A percentile compares a stretch with the other conserved stretches of the same genome.
These are phyloP conservation scores for Apophysomyces elegans DNA, from an alignment of 371 early-diverging fungal species.

Conservation along the genomic window DNA sequence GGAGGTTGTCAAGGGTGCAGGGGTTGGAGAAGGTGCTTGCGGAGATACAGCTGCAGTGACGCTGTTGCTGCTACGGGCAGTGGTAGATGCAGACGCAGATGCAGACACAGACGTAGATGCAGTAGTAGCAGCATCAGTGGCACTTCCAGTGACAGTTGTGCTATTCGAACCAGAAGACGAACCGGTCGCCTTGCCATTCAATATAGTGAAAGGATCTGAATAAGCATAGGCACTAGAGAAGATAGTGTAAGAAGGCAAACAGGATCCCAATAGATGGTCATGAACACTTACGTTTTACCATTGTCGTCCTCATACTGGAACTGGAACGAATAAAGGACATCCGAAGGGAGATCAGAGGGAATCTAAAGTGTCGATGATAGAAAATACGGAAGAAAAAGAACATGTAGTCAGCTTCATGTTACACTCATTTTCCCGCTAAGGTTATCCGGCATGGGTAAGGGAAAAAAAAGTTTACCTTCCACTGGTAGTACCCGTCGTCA, in stretches of 20 bases:
- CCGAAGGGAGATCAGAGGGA: constrained; percentile 15
- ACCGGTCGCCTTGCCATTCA: constrained; percentile 6
- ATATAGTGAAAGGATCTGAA: constrained; percentile 15
- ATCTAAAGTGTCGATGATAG: constrained; percentile 9
- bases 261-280: background rate
- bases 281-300: constrained; percentile 15
- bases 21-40: background rate
- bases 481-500: constrained; percentile 13
- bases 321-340: constrained; percentile 17
- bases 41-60: background rate
- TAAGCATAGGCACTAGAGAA: constrained; percentile 13
- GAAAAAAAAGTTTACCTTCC: constrained; percentile 17
- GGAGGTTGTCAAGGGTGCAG: background rate
- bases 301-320: constrained; percentile 14
- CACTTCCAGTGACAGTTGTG: too few species aligned
- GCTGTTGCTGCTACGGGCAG: background rate
- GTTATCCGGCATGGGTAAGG: background rate
- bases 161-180: background rate
- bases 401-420: constrained; percentile 4
- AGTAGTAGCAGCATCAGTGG: background rate
- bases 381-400: background rate
- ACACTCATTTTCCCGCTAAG: constrained; percentile 8
- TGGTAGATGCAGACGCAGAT: background rate
- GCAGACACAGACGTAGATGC: constrained; percentile 13
- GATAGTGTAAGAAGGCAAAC: background rate